Base-by-base conservation (phyloP, 164 flowering plant genomes). In the Magnolia sinica region DNA sequence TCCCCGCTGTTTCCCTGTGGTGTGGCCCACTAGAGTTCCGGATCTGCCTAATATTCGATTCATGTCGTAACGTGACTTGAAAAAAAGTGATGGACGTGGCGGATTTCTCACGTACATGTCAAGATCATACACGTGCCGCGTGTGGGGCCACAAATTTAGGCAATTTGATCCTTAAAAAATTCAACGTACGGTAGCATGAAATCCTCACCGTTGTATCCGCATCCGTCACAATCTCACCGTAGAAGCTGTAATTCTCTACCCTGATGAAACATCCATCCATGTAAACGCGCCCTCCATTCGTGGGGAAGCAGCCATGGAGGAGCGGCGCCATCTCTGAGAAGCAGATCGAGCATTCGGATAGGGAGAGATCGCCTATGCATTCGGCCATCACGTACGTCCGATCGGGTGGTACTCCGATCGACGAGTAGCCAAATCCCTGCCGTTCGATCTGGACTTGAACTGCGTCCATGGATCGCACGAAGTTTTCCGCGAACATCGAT, bases 161-260 rank as follows among this genome's bases (percentile, higher is more conserved):
- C 45, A 37, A 37, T 37, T 7, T 37, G 45, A 37, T 37, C 45
- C 45, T 37, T 3, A 18, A n/a, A 22, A 13, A 23, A 65, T 7
- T 18, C 8, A 0, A 63, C 22, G 65, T 22, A 63, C 2, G 65
- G 7, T 18, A 18, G 65, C 65, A 63, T 18, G 22, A 63, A n/a
- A 7, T 18, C 23, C 65, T 63, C 37, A 65, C 68, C 37, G 8
- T 24, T 23, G 24, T 65, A 31, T 37, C 71, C 2, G 13, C 20
- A 1, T 27, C 7, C 7, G 50, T 27, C 7, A 24, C 23, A 31
- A 49, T 23, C 45, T 55, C 64, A 19, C 52, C 23, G 64, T 50
- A 72, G 66, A 76, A 76, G 23, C 23, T 68, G 55, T 68, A 76
- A 52, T 76, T 76, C 78, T 76, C 78, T 2, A 16, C 64, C 73